Evolutionary conservation across 164 flowering plant genomes (phyloP).

Genomic region (Akebia trifoliata): DNA sequence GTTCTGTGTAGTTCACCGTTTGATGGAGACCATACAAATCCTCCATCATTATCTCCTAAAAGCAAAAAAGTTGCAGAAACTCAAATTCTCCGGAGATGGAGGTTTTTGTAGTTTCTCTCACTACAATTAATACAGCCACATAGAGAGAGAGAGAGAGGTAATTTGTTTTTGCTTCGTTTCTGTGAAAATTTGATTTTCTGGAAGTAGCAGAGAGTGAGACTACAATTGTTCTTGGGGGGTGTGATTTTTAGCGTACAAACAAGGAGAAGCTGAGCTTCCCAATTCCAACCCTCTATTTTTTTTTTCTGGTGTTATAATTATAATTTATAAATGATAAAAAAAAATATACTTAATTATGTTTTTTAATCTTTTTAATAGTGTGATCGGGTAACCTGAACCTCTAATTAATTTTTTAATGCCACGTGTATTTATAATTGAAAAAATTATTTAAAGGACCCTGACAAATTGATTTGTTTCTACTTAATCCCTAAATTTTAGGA

Average conservation of each 20-base stretch:
- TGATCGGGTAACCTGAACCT: too few relatives aligned
- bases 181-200: slow-evolving; percentile 13
- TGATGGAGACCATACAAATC: slow-evolving; percentile 47
- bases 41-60: slow-evolving; percentile 39
- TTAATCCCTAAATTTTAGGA: too few relatives aligned
- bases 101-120: background rate
- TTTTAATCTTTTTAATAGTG: too few relatives aligned
- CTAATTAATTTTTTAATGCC: too few relatives aligned
- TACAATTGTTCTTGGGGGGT: slow-evolving; percentile 21
- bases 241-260: slow-evolving; percentile 31
- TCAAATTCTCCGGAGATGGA: background rate
- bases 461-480: too few relatives aligned
- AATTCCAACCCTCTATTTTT: background rate
- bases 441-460: too few relatives aligned
- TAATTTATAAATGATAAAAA: too few relatives aligned
- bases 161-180: background rate
- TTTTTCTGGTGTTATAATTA: too few relatives aligned
- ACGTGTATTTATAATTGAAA: too few relatives aligned
- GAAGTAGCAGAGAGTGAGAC: slow-evolving; percentile 22
- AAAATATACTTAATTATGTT: too few relatives aligned
- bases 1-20: slow-evolving; percentile 35
- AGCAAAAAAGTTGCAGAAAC: slow-evolving; percentile 7
- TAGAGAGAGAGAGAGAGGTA: background rate
- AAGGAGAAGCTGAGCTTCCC: slow-evolving; percentile 9
- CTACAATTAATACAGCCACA: background rate